Percentiles rank a stretch among this genome's conserved stretches.
Conservation (phyloP, 495 filamentous ascomycete genomes). For the Antarctomyces pellizariae region DNA sequence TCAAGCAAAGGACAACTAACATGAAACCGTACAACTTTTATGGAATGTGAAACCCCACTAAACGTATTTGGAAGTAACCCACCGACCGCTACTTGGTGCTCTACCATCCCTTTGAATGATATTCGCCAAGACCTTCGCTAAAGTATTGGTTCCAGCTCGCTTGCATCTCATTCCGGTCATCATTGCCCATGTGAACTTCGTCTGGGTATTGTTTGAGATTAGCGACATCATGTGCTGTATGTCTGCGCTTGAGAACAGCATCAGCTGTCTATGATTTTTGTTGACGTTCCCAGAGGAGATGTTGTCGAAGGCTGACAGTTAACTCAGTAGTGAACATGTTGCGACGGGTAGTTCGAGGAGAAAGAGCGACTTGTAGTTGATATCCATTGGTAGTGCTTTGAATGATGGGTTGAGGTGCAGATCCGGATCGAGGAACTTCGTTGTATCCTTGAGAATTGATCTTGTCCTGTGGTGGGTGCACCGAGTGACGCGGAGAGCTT, state of each 20-base stretch:
- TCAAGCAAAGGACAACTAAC: too few relatives aligned
- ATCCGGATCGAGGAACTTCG: slow-evolving; percentile 36
- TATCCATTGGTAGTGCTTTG: slow-evolving; percentile 47
- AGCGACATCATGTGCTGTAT: slow-evolving; percentile 67
- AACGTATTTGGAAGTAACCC: too few relatives aligned
- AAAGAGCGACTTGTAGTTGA: slow-evolving; percentile 37
- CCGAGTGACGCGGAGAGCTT: too few relatives aligned
- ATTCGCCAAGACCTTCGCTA: slow-evolving; percentile 19
- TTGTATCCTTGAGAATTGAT: too few relatives aligned
- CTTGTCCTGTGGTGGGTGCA: too few relatives aligned
- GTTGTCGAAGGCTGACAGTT: slow-evolving; percentile 47
- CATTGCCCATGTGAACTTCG: slow-evolving; percentile 19
- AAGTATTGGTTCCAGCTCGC: slow-evolving; percentile 23
- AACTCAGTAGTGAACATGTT: slow-evolving; percentile 90
- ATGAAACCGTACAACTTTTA: too few relatives aligned
- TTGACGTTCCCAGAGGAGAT: slow-evolving; percentile 58
- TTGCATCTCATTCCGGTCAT: slow-evolving; percentile 16
- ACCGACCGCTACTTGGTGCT: too few relatives aligned
- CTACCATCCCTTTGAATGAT: slow-evolving; percentile 26
- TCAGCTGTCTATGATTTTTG: slow-evolving; percentile 75
- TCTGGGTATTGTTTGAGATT: slow-evolving; percentile 55
- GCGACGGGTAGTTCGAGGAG: slow-evolving; percentile 69
- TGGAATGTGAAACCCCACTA: too few relatives aligned
- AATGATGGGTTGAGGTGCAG: slow-evolving; percentile 52
- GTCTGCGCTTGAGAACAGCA: slow-evolving; percentile 65